Percentiles rank a stretch among this genome's conserved stretches.
phyloP scores from a whole-genome alignment of 1,284 basidiomycete species.

The Ustilago bromivora region DNA sequence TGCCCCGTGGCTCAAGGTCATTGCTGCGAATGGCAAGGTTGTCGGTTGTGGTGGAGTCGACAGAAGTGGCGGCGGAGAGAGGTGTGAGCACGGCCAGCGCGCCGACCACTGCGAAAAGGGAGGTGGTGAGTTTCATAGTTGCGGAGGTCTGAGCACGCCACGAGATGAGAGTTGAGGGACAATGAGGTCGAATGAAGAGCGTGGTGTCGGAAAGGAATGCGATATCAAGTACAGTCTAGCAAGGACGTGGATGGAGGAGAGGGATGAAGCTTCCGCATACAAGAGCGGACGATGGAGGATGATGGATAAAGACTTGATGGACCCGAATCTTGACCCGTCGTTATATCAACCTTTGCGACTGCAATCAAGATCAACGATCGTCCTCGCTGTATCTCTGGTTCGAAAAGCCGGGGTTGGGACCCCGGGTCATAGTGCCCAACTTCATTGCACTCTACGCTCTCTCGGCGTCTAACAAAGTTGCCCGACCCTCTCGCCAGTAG shows the following conservation, averaged over 20 bases:
- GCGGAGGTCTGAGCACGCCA: neutral
- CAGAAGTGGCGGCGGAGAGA: constrained; percentile 12
- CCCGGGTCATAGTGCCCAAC: neutral
- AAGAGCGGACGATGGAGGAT: neutral
- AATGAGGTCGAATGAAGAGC: neutral
- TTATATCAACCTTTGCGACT: neutral
- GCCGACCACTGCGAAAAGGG: constrained; percentile 17
- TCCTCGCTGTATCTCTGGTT: neutral
- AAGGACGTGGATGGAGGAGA: neutral
- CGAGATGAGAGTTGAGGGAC: neutral
- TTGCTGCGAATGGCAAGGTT: constrained; percentile 1
- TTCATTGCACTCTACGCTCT: neutral
- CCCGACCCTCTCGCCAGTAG: neutral
- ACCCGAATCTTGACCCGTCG: neutral
- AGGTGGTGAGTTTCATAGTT: constrained; percentile 21
- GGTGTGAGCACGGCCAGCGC: constrained; percentile 31
- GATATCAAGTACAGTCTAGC: neutral
- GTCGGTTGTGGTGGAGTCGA: neutral
- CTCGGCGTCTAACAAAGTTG: neutral
- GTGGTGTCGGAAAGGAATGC: neutral
- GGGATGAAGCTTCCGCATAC: neutral
- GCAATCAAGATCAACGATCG: neutral
- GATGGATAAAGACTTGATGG: neutral
- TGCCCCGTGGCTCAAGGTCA: constrained; percentile 4
- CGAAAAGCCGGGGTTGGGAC: neutral